Evolutionary conservation across 1,284 basidiomycete genomes (phyloP), one percentile per base, ranked within the genome.

Genomic region (Cryptococcus sp.): DNA sequence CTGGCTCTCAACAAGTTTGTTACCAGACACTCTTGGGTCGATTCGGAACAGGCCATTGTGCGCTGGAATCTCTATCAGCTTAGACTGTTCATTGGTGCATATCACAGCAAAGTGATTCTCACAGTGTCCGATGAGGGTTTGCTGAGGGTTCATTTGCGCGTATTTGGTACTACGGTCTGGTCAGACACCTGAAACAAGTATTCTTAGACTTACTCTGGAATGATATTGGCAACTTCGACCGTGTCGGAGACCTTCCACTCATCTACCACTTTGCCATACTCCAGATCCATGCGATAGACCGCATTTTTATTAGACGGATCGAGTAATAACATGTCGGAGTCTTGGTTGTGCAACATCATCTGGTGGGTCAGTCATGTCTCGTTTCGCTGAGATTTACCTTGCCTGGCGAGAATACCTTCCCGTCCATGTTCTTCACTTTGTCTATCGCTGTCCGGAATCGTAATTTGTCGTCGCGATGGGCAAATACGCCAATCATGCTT

Each of bases 271-370:
- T 98, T 96, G 50, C 93, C 96, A 47, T 88, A 88, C 78, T 95
- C 92, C 63, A 99, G 86, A 78, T 99, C 96, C 85, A 99, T 88
- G 66, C 84, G 88, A 81, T 88, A 98, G 40, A 99, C 80, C 0
- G 93, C 88, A 70, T 93, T 87, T n/a, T 87, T 85, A 54, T 93
- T 87, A 40, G 79, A 74, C 1, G 91, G 88, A 73, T 97, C 91
- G 85, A 93, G 91, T 59, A 99, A 76, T 54, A 99, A 82, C 93
- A 99, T 94, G 80, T 93, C 91, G 40, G 87, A 85, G 77, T 99
- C 96, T 85, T 96, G 93, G 70, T 98, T 90, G 77, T 99, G 95
- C 39, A 98, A 82, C 95, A 99, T 98, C 74, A 95, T 86, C 91
- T 93, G 65, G n/a, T 5, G 6, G 27, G 40, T 65, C 50, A 65